Conservation (phyloP, 345 rosid genomes). For the Turritis glabra region DNA sequence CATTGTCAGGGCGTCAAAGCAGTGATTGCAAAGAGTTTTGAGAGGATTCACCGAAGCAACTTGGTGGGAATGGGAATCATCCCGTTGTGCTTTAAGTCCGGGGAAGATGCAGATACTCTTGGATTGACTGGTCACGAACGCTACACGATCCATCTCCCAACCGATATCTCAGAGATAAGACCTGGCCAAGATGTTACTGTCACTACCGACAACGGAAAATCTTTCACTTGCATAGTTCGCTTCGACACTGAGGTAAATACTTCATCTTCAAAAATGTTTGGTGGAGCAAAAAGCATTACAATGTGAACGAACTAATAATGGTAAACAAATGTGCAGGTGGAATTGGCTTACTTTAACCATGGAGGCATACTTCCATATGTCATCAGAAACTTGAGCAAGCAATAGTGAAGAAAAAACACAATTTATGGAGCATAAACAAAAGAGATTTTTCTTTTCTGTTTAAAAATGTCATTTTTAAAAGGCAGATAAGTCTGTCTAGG, state of each 20-base stretch:
- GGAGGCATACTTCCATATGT: constrained; percentile 99
- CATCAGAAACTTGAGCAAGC: constrained; percentile 76
- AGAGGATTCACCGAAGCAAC: constrained; percentile 97
- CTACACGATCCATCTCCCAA: constrained; percentile 83
- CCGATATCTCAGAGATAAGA: constrained; percentile 61
- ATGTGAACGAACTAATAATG: background rate
- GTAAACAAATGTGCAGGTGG: constrained; percentile 61
- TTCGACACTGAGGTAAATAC: constrained; percentile 91
- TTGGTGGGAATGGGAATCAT: constrained; percentile 98
- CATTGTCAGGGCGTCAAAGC: constrained; percentile 88
- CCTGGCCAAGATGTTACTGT: constrained; percentile 97
- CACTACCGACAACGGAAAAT: constrained; percentile 77
- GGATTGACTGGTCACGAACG: constrained; percentile 93
- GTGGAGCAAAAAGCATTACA: background rate
- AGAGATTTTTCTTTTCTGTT: background rate
- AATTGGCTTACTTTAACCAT: constrained; percentile 80
- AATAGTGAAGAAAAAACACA: constrained; percentile 30
- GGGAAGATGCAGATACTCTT: constrained; percentile 88
- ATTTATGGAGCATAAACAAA: constrained; percentile 3
- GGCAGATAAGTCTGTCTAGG: constrained; percentile 31
- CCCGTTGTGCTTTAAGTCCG: constrained; percentile 90
- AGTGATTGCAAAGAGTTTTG: constrained; percentile 95
- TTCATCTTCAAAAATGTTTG: background rate
- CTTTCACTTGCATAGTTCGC: constrained; percentile 87
- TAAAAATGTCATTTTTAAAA: background rate